phyloP scores from a whole-genome alignment of 805 yeast genomes.

The Lachancea nothofagi region DNA sequence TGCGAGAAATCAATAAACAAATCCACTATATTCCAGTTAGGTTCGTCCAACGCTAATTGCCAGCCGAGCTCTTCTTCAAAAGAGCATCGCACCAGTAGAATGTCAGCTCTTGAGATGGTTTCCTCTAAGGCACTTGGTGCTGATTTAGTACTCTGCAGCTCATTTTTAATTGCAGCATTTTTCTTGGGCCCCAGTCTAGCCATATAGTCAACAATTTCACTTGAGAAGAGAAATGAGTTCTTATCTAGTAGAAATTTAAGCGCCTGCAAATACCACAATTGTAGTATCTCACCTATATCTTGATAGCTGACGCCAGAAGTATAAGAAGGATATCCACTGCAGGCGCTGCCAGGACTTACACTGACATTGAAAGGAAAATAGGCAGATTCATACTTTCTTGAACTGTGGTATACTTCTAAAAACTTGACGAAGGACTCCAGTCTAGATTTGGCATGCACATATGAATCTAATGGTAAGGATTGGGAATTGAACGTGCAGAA shows the following conservation, averaged over 20 bases:
- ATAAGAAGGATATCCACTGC: slow-evolving; percentile 10
- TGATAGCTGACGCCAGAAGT: slow-evolving; percentile 12
- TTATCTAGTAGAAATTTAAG: slow-evolving; percentile 21
- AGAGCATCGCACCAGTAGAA: slow-evolving; percentile 25
- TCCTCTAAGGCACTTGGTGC: slow-evolving; percentile 2
- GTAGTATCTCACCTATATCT: slow-evolving; percentile 21
- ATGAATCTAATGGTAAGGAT: slow-evolving; percentile 18
- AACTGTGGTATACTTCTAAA: slow-evolving; percentile 17
- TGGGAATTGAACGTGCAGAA: slow-evolving; percentile 26
- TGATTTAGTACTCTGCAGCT: not conserved
- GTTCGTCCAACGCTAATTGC: slow-evolving; percentile 33
- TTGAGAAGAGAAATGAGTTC: slow-evolving; percentile 25
- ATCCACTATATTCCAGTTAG: slow-evolving; percentile 28
- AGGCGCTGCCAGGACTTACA: not conserved
- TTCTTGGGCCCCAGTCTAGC: slow-evolving; percentile 6
- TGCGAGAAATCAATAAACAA: slow-evolving; percentile 23
- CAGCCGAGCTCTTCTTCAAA: slow-evolving; percentile 19
- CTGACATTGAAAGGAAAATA: slow-evolving; percentile 16
- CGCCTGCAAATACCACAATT: slow-evolving; percentile 26
- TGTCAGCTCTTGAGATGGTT: slow-evolving; percentile 15
- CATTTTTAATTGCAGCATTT: not conserved
- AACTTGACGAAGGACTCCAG: slow-evolving; percentile 20
- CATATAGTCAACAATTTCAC: slow-evolving; percentile 23
- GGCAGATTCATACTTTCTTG: slow-evolving; percentile 19
- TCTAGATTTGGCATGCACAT: slow-evolving; percentile 19